A percentile compares a stretch with the other conserved stretches of the same genome.
Conservation (phyloP, 2,329 filamentous ascomycete genomes). For the Scopulariopsis brevicaulis region DNA sequence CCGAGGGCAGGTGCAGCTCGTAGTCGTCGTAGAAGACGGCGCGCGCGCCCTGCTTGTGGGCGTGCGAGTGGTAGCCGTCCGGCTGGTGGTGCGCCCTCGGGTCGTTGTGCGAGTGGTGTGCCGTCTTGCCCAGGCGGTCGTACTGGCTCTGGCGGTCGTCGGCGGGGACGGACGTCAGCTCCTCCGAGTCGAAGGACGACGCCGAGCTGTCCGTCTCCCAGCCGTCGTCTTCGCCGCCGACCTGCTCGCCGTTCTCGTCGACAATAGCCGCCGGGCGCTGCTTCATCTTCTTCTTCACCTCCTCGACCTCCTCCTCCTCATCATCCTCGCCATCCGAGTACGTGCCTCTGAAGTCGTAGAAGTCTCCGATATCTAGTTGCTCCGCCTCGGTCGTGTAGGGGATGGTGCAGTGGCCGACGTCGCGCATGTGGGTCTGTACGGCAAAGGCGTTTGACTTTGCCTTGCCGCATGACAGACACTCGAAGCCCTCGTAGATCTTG, state of each 20-base stretch:
- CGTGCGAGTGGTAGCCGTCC: conserved; percentile 74
- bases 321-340: conserved; percentile 74
- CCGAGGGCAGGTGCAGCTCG: conserved; percentile 85
- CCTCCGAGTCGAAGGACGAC: conserved; percentile 80
- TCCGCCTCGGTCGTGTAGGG: conserved; percentile 81
- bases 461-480: conserved; percentile 85
- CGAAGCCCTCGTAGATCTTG: conserved; percentile 68
- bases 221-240: conserved; percentile 54
- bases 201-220: conserved; percentile 93
- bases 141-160: conserved; percentile 62
- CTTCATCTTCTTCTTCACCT: conserved; percentile 34
- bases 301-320: conserved; percentile 38
- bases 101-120: conserved; percentile 64
- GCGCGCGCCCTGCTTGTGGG: conserved; percentile 55
- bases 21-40: conserved; percentile 86
- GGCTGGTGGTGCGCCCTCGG: conserved; percentile 61
- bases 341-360: conserved; percentile 92
- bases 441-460: conserved; percentile 66
- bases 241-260: conserved; percentile 34
- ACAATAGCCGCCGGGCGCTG: conserved; percentile 18
- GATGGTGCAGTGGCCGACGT: conserved; percentile 95
- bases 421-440: conserved; percentile 92
- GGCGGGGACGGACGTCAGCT: conserved; percentile 68
- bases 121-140: conserved; percentile 59
- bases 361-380: conserved; percentile 88